Base-by-base conservation (phyloP, 306 rosid species). In the Malus fusca region DNA sequence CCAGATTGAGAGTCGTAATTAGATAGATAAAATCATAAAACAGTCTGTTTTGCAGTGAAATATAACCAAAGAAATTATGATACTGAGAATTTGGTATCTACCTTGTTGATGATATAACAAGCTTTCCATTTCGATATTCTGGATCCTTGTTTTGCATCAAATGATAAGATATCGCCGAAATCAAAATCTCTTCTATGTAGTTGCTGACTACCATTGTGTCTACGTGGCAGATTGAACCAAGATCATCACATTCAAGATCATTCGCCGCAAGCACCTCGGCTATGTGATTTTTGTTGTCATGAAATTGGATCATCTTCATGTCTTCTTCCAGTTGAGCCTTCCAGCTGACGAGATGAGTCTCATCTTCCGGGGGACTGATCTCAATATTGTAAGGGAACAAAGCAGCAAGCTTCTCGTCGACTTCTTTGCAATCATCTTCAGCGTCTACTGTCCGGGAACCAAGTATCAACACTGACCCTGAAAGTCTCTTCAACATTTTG, bases 261-360 rank as follows among this genome's bases (percentile, higher is more conserved):
- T 92, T 95, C 68, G 83, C 91, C 1, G 97, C 92, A 53, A 95
- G 95, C 31, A 90, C 92, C 81, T 89, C 92, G 12, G 93, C 86
- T 67, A 95, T 95, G 87, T 92, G 96, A 82, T 92, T 92, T 84
- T 88, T 90, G 86, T 88, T 92, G 85, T 95, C 97, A 77, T 90
- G 88, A 75, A 82, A 84, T 79, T 90, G 92, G 75, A 90, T 80
- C 68, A 8, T 43, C 88, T 83, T 86, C 91, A 88, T 87, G 84
- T 85, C 95, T 71, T 89, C 85, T 88, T 90, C 93, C n/a, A 90
- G 82, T 79, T 84, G 88, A 35, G 82, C 84, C 76, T 88, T 89
- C 97, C 98, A 95, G 82, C 69, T 78, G 52, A 77, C 83, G 55
- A 4, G 82, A 78, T 82, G 82, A 80, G 72, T 79, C 81, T 90